phyloP scores from a whole-genome alignment of 1,284 basidiomycete genomes.

The Phellinidium pouzarii region DNA sequence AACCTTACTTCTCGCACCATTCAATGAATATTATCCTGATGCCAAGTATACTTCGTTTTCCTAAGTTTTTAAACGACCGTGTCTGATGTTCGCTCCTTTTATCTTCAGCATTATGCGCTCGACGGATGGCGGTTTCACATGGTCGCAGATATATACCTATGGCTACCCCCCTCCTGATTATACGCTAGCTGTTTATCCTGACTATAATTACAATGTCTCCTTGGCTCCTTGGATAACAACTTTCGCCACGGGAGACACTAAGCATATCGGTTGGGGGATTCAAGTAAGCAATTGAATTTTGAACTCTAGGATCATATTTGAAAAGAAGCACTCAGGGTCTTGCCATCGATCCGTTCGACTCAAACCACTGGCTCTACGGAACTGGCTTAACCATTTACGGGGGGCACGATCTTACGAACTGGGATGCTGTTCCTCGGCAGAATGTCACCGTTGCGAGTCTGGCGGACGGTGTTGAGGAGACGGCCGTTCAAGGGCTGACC shows the following conservation, averaged over 20 bases:
- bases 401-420: slow-evolving; percentile 23
- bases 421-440: slow-evolving; percentile 22
- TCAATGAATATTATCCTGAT: slow-evolving; percentile 24
- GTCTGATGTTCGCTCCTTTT: neutral
- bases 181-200: slow-evolving; percentile 16
- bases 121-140: slow-evolving; percentile 20
- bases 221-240: slow-evolving; percentile 22
- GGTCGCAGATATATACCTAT: slow-evolving; percentile 19
- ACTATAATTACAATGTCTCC: slow-evolving; percentile 24
- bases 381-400: slow-evolving; percentile 21
- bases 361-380: slow-evolving; percentile 25
- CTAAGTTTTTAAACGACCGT: neutral
- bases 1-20: slow-evolving; percentile 23
- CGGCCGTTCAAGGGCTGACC: slow-evolving; percentile 20
- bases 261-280: slow-evolving; percentile 24
- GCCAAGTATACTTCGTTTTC: slow-evolving; percentile 8
- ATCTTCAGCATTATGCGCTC: slow-evolving; percentile 20
- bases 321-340: slow-evolving; percentile 2
- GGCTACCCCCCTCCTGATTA: slow-evolving; percentile 19
- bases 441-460: slow-evolving; percentile 24
- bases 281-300: neutral
- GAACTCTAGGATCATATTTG: neutral
- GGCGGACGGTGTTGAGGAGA: slow-evolving; percentile 23
- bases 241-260: slow-evolving; percentile 18
- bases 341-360: slow-evolving; percentile 23